Evolutionary conservation across 1,139 yeast genomes (phyloP).

Genomic region (Kurtzmaniella quercitrusa): DNA sequence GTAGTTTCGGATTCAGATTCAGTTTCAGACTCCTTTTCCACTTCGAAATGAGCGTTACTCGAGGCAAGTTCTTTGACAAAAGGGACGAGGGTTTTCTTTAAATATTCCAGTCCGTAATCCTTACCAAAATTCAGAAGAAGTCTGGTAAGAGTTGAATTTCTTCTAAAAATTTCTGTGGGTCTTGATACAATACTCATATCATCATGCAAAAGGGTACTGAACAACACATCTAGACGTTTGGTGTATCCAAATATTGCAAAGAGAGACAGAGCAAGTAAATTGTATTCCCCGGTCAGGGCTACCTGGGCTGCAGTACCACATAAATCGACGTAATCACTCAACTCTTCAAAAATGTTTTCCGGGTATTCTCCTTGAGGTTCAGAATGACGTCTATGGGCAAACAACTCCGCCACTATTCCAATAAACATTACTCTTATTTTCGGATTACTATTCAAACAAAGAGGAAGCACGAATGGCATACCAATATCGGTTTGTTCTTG

Average conservation of each 20-base stretch:
- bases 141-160: conserved; percentile 81
- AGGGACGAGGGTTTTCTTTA: conserved; percentile 52
- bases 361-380: conserved; percentile 23
- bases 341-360: conserved; percentile 17
- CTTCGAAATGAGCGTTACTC: conserved; percentile 55
- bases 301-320: conserved; percentile 60
- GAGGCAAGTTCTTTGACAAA: conserved; percentile 48
- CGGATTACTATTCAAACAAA: conserved; percentile 69
- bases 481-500: conserved; percentile 78
- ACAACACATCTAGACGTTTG: conserved; percentile 50
- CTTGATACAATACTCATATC: conserved; percentile 61
- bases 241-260: conserved; percentile 57
- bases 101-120: conserved; percentile 57
- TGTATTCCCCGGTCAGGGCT: conserved; percentile 51
- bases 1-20: too few relatives aligned
- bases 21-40: conserved; percentile 43
- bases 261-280: conserved; percentile 60
- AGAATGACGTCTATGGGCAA: conserved; percentile 33
- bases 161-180: conserved; percentile 68
- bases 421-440: conserved; percentile 68
- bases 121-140: conserved; percentile 69
- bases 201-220: conserved; percentile 52
- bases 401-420: conserved; percentile 71
- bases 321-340: conserved; percentile 25
- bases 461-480: conserved; percentile 67